Conservation (phyloP, 2,329 filamentous ascomycete species). For the Juglanconis juglandina region DNA sequence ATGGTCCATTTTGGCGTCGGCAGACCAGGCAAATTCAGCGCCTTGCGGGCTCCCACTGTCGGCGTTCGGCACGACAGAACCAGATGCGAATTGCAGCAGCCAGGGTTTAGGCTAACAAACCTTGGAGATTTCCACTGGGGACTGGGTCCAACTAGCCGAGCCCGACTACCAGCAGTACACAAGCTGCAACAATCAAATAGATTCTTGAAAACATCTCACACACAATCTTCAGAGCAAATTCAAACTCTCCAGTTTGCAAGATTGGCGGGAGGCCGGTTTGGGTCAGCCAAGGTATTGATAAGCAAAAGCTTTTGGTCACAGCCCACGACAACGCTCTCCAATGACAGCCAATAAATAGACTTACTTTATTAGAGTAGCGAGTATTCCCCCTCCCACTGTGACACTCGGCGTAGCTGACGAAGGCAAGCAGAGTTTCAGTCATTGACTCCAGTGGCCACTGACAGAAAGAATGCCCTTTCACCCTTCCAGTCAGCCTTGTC, state of each 20-base stretch:
- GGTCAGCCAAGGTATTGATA: background rate
- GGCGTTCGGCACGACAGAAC: background rate
- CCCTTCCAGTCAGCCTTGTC: background rate
- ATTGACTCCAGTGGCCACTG: too few species aligned
- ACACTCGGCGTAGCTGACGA: too few species aligned
- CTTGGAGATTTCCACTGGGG: background rate
- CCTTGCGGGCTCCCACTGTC: too few species aligned
- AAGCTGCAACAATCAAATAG: background rate
- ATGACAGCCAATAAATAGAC: background rate
- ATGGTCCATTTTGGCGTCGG: too few species aligned
- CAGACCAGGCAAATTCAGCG: too few species aligned
- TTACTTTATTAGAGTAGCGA: too few species aligned
- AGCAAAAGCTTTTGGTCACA: background rate
- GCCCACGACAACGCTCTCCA: background rate
- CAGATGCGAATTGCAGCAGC: background rate
- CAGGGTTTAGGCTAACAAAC: background rate
- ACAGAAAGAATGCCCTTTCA: too few species aligned
- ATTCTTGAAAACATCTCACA: background rate
- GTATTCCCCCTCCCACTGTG: too few species aligned
- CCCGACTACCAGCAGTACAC: background rate
- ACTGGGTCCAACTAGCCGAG: background rate
- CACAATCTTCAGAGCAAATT: background rate
- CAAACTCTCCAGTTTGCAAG: background rate
- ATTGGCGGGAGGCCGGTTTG: background rate
- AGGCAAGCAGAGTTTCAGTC: too few species aligned